Evolutionary conservation across 1,139 yeast species (phyloP).

Genomic region (Kurtzmaniella quercitrusa): DNA sequence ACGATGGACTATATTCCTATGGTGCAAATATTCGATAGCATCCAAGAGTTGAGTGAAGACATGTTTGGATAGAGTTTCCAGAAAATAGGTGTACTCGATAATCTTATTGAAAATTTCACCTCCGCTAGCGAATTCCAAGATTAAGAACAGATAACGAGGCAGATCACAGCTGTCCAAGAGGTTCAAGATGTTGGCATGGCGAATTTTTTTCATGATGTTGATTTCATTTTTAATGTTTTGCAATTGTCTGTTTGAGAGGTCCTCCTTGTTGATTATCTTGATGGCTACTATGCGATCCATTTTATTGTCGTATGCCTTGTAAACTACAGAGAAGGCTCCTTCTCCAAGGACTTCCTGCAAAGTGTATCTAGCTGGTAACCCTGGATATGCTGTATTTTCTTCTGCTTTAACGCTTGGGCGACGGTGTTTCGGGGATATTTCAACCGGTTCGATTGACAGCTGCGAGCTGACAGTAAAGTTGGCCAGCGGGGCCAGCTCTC

Average conservation of each 20-base stretch:
- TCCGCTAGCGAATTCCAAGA: slow-evolving; percentile 83
- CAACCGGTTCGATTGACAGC: neutral
- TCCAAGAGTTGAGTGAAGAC: slow-evolving; percentile 80
- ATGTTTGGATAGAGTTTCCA: slow-evolving; percentile 82
- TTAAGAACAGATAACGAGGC: slow-evolving; percentile 64
- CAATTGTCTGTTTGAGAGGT: slow-evolving; percentile 47
- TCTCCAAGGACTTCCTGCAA: slow-evolving; percentile 50
- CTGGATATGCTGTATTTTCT: slow-evolving; percentile 5
- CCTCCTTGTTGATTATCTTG: slow-evolving; percentile 74
- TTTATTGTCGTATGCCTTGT: slow-evolving; percentile 55
- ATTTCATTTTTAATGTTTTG: slow-evolving; percentile 76
- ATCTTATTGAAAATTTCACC: slow-evolving; percentile 95
- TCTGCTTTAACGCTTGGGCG: neutral
- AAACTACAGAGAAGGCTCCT: slow-evolving; percentile 90
- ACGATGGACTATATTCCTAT: slow-evolving; percentile 85
- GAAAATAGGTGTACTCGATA: slow-evolving; percentile 84
- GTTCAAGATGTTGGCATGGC: slow-evolving; percentile 68
- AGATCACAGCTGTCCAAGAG: slow-evolving; percentile 60
- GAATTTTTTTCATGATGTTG: slow-evolving; percentile 68
- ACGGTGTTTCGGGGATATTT: slow-evolving; percentile 1
- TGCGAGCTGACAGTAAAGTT: slow-evolving; percentile 2
- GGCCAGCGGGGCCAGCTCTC: slow-evolving; percentile 3
- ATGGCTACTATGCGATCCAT: slow-evolving; percentile 65
- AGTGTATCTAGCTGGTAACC: slow-evolving; percentile 22
- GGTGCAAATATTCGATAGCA: slow-evolving; percentile 79